Percentiles rank a stretch among this genome's conserved stretches.
Evolutionary conservation across 2,329 filamentous ascomycete species (phyloP).

Genomic region (Acephala macrosclerotiorum): DNA sequence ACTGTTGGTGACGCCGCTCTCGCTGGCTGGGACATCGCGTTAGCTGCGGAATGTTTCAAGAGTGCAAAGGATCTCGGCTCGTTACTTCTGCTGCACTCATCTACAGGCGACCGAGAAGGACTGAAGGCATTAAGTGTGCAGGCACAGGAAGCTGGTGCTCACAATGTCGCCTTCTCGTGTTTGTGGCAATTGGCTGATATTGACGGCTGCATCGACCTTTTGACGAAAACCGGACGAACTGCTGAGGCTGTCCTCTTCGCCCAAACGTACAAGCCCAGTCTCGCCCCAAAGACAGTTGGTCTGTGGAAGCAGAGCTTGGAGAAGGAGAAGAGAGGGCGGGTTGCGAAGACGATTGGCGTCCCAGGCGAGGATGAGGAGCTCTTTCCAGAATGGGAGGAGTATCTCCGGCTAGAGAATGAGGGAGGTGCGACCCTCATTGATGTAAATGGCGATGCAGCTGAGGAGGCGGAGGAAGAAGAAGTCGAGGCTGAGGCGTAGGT

Average conservation of each 20-base stretch:
- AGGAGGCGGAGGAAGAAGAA: slow-evolving; percentile 40
- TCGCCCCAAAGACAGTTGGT: slow-evolving; percentile 70
- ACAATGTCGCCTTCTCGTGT: slow-evolving; percentile 93
- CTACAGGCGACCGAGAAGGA: slow-evolving; percentile 80
- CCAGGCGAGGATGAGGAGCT: slow-evolving; percentile 86
- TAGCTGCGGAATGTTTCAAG: slow-evolving; percentile 92
- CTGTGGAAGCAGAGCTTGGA: slow-evolving; percentile 87
- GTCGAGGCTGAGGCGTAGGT: slow-evolving; percentile 33
- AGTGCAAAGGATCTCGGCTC: slow-evolving; percentile 92
- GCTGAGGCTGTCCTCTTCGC: slow-evolving; percentile 91
- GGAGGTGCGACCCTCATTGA: slow-evolving; percentile 51
- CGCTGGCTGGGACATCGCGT: slow-evolving; percentile 81
- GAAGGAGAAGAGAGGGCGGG: slow-evolving; percentile 83
- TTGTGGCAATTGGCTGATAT: slow-evolving; percentile 88
- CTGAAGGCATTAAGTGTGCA: slow-evolving; percentile 75
- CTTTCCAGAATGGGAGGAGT: slow-evolving; percentile 97
- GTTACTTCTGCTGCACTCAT: slow-evolving; percentile 85
- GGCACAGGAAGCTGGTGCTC: slow-evolving; percentile 77
- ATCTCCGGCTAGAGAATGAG: slow-evolving; percentile 80
- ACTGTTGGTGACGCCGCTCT: slow-evolving; percentile 92
- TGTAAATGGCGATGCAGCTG: slow-evolving; percentile 33
- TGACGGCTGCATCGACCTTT: slow-evolving; percentile 79
- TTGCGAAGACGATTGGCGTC: slow-evolving; percentile 82
- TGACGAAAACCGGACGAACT: slow-evolving; percentile 78
- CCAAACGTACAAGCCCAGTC: slow-evolving; percentile 92